These are phyloP conservation scores for Proliferodiscus dingleyae DNA, from an alignment of 2,329 filamentous ascomycete species.

Conservation along the genomic window DNA sequence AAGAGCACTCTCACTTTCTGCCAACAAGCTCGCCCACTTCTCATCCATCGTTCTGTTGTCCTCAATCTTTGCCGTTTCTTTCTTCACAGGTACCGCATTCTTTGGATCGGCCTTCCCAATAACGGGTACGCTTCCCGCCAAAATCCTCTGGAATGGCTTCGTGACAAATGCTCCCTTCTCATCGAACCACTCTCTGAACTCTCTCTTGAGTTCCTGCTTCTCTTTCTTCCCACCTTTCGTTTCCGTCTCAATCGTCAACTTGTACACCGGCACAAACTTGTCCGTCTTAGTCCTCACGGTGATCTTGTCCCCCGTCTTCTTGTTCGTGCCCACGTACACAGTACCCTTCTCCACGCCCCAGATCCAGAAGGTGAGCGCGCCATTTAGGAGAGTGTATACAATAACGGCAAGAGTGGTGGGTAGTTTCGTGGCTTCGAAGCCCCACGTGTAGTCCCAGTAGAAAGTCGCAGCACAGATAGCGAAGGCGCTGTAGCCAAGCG, in stretches of 20 bases:
- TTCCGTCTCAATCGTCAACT: conserved; percentile 58
- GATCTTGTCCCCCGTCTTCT: conserved; percentile 65
- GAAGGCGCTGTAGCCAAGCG: conserved; percentile 78
- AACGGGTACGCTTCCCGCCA: conserved; percentile 62
- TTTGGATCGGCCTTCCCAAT: conserved; percentile 64
- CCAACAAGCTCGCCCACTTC: conserved; percentile 29
- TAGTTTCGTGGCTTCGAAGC: conserved; percentile 79
- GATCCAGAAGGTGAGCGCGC: conserved; percentile 76
- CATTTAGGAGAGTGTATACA: conserved; percentile 75
- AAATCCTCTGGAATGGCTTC: conserved; percentile 71
- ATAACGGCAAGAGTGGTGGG: conserved; percentile 77
- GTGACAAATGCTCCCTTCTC: conserved; percentile 65
- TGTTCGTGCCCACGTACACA: conserved; percentile 69
- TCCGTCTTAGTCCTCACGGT: conserved; percentile 66
- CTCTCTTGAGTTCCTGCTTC: conserved; percentile 42
- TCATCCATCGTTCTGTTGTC: conserved; percentile 26
- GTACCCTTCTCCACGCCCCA: conserved; percentile 75
- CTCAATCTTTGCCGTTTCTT: conserved; percentile 20
- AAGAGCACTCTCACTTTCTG: conserved; percentile 23
- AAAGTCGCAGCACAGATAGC: conserved; percentile 77
- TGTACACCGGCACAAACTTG: conserved; percentile 79
- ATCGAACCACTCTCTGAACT: conserved; percentile 77
- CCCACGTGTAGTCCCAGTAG: conserved; percentile 84
- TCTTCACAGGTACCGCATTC: conserved; percentile 37
- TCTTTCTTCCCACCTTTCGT: conserved; percentile 19